phyloP scores from a whole-genome alignment of 2,329 filamentous ascomycete species.

The Colletotrichum karsti region DNA sequence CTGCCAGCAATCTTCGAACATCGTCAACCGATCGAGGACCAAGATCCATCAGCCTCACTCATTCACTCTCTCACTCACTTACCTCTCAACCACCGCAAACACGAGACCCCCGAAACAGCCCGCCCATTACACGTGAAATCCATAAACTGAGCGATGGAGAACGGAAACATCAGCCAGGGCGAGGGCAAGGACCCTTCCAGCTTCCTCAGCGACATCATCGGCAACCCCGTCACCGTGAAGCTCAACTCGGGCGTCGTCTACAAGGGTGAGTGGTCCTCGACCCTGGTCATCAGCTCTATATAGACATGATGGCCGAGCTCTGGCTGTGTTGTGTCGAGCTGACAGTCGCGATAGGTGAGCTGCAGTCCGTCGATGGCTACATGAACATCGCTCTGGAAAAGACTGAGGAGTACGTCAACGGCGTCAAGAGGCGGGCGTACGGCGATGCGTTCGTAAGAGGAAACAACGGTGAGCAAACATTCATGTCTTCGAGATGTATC shows the following conservation, averaged over 20 bases:
- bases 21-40: neutral
- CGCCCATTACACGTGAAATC: neutral
- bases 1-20: constrained; percentile 24
- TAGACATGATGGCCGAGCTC: too few relatives aligned
- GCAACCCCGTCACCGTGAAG: constrained; percentile 93
- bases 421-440: constrained; percentile 82
- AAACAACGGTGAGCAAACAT: constrained; percentile 80
- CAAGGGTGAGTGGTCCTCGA: constrained; percentile 71
- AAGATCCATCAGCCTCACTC: constrained; percentile 6
- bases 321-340: neutral
- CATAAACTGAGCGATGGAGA: constrained; percentile 70
- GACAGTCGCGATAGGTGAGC: constrained; percentile 70
- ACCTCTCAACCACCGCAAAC: neutral
- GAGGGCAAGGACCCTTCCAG: constrained; percentile 93
- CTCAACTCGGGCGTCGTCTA: constrained; percentile 98
- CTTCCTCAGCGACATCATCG: constrained; percentile 94
- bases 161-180: constrained; percentile 67
- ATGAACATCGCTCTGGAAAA: constrained; percentile 99
- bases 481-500: neutral
- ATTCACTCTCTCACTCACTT: neutral
- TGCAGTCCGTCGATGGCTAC: constrained; percentile 97
- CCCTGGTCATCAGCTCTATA: constrained; percentile 24
- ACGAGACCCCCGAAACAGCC: neutral
- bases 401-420: constrained; percentile 90
- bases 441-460: constrained; percentile 96